Conservation (phyloP, 352 stramenopile species). For the Plasmopara halstedii region DNA sequence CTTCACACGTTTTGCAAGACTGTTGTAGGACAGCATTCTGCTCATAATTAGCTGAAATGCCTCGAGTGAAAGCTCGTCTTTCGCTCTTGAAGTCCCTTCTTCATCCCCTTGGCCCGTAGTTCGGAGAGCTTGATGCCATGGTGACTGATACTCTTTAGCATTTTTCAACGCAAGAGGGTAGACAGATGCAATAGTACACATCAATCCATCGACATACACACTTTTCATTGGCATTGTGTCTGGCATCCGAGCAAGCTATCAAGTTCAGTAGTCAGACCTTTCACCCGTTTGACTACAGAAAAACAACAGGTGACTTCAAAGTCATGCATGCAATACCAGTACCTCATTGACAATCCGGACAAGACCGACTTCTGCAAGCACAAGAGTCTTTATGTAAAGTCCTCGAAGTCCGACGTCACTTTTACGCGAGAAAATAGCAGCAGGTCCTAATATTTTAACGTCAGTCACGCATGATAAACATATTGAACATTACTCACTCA, state of each 20-base stretch:
- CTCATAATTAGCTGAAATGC: constrained; percentile 37
- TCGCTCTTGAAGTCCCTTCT: constrained; percentile 2
- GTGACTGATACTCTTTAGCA: constrained; percentile 30
- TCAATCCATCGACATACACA: constrained; percentile 46
- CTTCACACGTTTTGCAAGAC: constrained; percentile 44
- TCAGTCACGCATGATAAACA: neutral
- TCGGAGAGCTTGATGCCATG: constrained; percentile 35
- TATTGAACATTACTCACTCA: neutral
- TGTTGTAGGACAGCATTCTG: constrained; percentile 39
- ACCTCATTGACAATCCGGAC: constrained; percentile 46
- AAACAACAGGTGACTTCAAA: neutral
- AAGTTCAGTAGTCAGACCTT: neutral
- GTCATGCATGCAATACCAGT: neutral
- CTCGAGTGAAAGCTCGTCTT: constrained; percentile 16
- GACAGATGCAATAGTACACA: constrained; percentile 39
- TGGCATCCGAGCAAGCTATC: constrained; percentile 29
- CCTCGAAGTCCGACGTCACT: constrained; percentile 28
- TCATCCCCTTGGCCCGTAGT: constrained; percentile 2
- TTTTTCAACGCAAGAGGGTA: constrained; percentile 45
- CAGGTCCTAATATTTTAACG: constrained; percentile 21
- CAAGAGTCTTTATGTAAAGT: constrained; percentile 39
- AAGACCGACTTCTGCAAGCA: constrained; percentile 45
- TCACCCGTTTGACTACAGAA: neutral
- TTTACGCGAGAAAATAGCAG: constrained; percentile 48
- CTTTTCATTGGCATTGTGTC: constrained; percentile 26